These are phyloP conservation scores for Solanum lycopersicoides DNA, from an alignment of 257 asterid species.

Conservation along the genomic window DNA sequence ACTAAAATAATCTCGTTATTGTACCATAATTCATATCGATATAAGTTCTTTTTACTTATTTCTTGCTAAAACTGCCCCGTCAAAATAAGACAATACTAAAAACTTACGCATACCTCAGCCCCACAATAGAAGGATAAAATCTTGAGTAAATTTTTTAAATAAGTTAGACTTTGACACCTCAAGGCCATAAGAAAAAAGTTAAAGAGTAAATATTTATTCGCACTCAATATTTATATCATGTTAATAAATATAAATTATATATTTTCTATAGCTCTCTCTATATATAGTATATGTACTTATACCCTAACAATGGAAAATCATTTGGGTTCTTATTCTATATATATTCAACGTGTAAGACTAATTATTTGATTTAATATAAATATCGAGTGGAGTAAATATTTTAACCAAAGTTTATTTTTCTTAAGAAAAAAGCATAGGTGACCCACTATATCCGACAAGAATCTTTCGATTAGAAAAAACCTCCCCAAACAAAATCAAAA, in stretches of 20 bases:
- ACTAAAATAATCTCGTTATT: too few species aligned
- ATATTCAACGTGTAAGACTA: background rate
- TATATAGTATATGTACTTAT: background rate
- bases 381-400: fast-evolving
- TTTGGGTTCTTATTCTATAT: background rate
- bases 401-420: background rate
- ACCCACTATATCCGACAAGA: background rate
- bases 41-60: background rate
- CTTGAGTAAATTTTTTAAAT: background rate
- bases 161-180: background rate
- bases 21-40: too few species aligned
- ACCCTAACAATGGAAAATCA: background rate
- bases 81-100: background rate
- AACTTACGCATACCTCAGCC: background rate
- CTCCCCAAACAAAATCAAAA: background rate
- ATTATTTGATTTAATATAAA: background rate
- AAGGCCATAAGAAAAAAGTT: background rate
- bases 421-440: background rate
- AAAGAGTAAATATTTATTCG: background rate
- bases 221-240: background rate
- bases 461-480: background rate
- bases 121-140: background rate
- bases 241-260: background rate
- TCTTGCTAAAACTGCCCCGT: background rate
- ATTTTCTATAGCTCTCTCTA: background rate